Conservation (phyloP, 2,329 filamentous ascomycete species). For the Gremmenia infestans region DNA sequence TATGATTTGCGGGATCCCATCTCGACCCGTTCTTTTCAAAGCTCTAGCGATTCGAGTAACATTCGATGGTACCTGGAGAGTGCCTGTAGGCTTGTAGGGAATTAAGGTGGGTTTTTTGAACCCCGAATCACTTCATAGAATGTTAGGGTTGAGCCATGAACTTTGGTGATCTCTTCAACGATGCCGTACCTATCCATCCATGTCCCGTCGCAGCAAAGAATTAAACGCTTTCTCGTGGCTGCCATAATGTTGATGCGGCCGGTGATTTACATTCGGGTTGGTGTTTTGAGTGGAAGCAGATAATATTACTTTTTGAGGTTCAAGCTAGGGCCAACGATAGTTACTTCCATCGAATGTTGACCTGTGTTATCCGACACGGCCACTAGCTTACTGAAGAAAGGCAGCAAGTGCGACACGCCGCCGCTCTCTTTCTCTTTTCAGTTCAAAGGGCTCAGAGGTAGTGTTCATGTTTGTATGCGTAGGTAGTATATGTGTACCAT, state of each 20-base stretch:
- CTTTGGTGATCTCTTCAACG: not conserved
- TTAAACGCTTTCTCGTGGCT: conserved; percentile 20
- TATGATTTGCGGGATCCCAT: conserved; percentile 51
- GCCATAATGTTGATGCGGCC: not conserved
- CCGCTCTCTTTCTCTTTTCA: not conserved
- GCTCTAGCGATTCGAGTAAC: conserved; percentile 56
- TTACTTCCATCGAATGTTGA: not conserved
- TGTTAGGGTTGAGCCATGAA: conserved; percentile 2
- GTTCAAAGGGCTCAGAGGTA: no score
- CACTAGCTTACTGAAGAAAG: not conserved
- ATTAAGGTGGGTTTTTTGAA: conserved; percentile 31
- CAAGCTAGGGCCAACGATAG: not conserved
- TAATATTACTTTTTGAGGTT: not conserved
- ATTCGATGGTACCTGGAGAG: conserved; percentile 54
- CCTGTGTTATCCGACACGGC: not conserved
- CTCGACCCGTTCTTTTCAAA: conserved; percentile 45
- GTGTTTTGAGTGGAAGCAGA: not conserved
- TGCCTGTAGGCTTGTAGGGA: conserved; percentile 55
- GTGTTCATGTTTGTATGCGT: no score
- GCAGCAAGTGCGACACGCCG: not conserved
- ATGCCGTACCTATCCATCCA: conserved; percentile 27
- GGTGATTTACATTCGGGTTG: not conserved
- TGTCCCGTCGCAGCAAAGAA: conserved; percentile 31
- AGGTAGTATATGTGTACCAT: no score
- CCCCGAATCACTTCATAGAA: conserved; percentile 23